Percentiles rank a stretch among this genome's conserved stretches.
Evolutionary conservation across 2,329 filamentous ascomycete species (phyloP).

Genomic region (Colletotrichum higginsianum): DNA sequence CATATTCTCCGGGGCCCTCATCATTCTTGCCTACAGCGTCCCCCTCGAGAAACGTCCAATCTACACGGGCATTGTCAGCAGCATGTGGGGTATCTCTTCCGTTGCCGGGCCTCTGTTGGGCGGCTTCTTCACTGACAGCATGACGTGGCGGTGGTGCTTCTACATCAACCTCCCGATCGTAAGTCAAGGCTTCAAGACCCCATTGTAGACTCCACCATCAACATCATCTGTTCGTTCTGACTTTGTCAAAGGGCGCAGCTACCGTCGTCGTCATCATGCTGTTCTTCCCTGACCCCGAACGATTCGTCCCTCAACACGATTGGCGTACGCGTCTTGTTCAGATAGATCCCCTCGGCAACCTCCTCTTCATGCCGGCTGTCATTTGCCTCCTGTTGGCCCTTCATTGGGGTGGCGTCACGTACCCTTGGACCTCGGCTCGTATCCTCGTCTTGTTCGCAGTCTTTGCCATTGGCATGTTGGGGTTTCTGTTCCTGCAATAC

Average conservation of each 20-base stretch:
- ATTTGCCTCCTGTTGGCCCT: slow-evolving; percentile 65
- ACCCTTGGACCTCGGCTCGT: slow-evolving; percentile 64
- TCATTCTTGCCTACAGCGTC: slow-evolving; percentile 58
- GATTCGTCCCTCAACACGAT: not conserved
- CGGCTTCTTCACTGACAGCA: slow-evolving; percentile 53
- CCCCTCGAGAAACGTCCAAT: slow-evolving; percentile 52
- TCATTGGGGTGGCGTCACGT: slow-evolving; percentile 64
- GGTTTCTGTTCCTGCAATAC: slow-evolving; percentile 57
- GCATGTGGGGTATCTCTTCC: slow-evolving; percentile 63
- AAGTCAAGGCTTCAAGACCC: slow-evolving; percentile 32
- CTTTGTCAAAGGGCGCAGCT: slow-evolving; percentile 50
- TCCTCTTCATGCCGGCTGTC: slow-evolving; percentile 54
- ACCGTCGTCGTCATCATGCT: slow-evolving; percentile 51
- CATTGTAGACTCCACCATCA: no score
- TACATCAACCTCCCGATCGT: slow-evolving; percentile 59
- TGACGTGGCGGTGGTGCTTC: slow-evolving; percentile 59
- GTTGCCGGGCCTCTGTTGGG: slow-evolving; percentile 54
- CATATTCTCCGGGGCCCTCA: slow-evolving; percentile 61
- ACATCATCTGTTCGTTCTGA: not conserved
- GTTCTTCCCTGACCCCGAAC: slow-evolving; percentile 45
- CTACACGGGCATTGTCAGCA: slow-evolving; percentile 57
- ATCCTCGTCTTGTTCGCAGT: slow-evolving; percentile 67
- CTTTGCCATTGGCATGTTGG: slow-evolving; percentile 55
- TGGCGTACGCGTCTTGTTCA: slow-evolving; percentile 33
- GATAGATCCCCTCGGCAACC: slow-evolving; percentile 48